phyloP scores from a whole-genome alignment of 1,284 basidiomycete genomes.

The Ganoderma sinense region DNA sequence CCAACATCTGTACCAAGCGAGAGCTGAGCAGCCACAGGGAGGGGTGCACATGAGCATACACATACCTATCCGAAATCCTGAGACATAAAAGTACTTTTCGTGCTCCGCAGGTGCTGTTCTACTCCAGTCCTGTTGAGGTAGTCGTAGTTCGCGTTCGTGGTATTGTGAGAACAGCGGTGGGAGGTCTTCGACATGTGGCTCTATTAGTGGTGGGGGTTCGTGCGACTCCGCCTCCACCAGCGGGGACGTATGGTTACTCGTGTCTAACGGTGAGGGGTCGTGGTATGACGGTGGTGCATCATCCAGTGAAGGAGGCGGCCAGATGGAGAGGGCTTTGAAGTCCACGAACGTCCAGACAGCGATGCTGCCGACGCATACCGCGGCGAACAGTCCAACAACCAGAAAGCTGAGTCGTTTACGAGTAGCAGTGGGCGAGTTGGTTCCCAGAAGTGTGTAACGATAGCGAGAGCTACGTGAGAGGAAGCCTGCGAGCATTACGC shows the following conservation, averaged over 20 bases:
- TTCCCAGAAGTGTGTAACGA: background rate
- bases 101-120: conserved; percentile 6
- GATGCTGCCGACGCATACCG: background rate
- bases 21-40: background rate
- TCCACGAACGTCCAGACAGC: conserved; percentile 3
- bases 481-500: background rate
- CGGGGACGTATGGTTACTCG: background rate
- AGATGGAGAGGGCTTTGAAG: background rate
- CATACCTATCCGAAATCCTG: background rate
- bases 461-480: background rate
- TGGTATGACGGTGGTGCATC: background rate
- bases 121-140: conserved; percentile 25
- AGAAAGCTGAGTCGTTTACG: background rate
- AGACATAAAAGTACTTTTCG: conserved; percentile 23
- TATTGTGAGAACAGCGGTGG: conserved; percentile 24
- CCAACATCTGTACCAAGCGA: conserved; percentile 10
- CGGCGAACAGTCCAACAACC: background rate
- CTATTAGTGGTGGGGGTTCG: background rate
- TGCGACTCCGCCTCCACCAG: background rate
- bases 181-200: background rate
- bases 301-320: background rate
- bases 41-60: background rate
- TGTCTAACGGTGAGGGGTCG: background rate
- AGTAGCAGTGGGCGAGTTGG: background rate
- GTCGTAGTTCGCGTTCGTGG: conserved; percentile 16